Base-by-base conservation (phyloP, 495 filamentous ascomycete species). In the Lepidopterella palustris region DNA sequence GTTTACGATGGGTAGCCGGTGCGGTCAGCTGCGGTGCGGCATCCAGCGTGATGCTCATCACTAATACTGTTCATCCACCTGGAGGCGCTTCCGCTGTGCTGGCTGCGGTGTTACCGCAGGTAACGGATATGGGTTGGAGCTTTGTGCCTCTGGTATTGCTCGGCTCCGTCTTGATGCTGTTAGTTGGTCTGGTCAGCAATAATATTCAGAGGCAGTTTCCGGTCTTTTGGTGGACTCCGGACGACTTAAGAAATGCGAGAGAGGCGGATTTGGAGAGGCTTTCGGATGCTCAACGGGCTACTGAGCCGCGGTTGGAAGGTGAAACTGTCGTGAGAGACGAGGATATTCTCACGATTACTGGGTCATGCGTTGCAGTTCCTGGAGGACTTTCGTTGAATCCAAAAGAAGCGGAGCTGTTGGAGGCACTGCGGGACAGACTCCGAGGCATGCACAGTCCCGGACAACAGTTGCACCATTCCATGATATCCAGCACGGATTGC, bases 51-150 rank as follows among this genome's bases (percentile, higher is more conserved):
- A 97, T 96, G 92, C 77, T 80, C 0, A 60, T 90, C 9, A 93
- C 89, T 0, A 84, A 84, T 5, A 93, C 90, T 0, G 78, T 91
- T 1, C 87, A 97, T 67, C 92, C 92, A 5, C 92, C 92, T 0
- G 92, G 89, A 0, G 92, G 92, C 6, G 92, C 92, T 2, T 95
- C 89, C 0, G 89, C 92, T 0, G 72, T 97, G 1, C 74, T 96
- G 20, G 88, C 88, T 0, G 88, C 87, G 1, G 79, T 85, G 0
- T 80, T 87, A 48, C 65, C 79, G 0, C 70, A 73, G 0, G 73
- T 85, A 0, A 73, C 77, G 15, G 68, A 66, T 0, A 71, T 96
- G 53, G 89, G 88, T 4, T 96, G 89, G 90, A 82, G 79, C 35
- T 71, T 93, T 29, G 70, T 93, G 3, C 80, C 84, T 0, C 71